Evolutionary conservation across 2,329 filamentous ascomycete genomes (phyloP), one percentile per base, ranked within the genome.

Genomic region (Tolypocladium guangdongense): DNA sequence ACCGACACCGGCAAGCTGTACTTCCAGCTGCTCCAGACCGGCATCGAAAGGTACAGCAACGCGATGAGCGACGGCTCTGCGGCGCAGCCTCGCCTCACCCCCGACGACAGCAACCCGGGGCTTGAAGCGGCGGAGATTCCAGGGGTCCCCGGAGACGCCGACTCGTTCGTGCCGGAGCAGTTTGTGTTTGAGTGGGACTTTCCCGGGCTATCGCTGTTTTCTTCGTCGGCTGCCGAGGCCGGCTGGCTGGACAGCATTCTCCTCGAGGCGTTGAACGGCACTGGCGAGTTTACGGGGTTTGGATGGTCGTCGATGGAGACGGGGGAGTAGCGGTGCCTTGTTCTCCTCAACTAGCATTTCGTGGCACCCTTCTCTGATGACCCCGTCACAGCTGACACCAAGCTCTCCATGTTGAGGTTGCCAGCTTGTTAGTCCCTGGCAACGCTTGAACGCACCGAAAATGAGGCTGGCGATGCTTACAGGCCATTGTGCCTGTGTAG

Each of bases 161-260:
- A 80, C 52, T 73, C 71, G 10, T 81, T 80, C 63, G 70, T 77
- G 1, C 78, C 77, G 0, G 74, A 75, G 56, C 74, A 81, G 54
- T 81, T 81, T 56, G 71, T 78, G 0, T 74, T 78, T n/a, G 77
- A 80, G 54, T 81, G 77, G 78, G 76, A 79, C 55, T 81, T 81
- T 56, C 77, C 78, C 0, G 77, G 76, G 0, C 59, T 81, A 37
- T 78, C 63, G 0, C 74, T 66, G 52, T 81, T 64, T 50, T 66
- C 63, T 1, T 64, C 59, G 4, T 60, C 60, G 1, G 58, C 56
- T 0, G 62, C 60, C 1, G 60, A 61, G 8, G 55, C 60, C 7
- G 58, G 60, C 1, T 65, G 62, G 62, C 52, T 64, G 4, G 62
- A 64, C 39, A 60, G 62, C 30, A 60, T 65, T 32, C 36, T 65